phyloP scores from a whole-genome alignment of 345 rosid genomes.

The Eucalyptus sideroxylon region DNA sequence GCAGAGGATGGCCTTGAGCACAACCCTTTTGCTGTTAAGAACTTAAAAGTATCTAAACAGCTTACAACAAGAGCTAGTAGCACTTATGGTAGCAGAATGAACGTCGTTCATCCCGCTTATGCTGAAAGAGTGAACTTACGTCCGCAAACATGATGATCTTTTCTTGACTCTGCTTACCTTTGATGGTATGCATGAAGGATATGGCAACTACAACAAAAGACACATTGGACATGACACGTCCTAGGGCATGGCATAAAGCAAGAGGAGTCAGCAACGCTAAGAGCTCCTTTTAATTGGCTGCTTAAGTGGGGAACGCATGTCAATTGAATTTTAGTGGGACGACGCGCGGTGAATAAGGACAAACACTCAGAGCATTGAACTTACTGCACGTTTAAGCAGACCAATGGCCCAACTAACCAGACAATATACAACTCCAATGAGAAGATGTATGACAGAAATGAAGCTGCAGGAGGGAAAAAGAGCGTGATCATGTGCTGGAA shows the following conservation, averaged over 20 bases:
- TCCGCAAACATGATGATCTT: not conserved
- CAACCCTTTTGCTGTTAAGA: not conserved
- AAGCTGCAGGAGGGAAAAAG: conserved; percentile 31
- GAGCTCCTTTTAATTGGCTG: conserved; percentile 75
- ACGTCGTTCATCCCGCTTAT: not conserved
- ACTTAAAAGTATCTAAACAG: not conserved
- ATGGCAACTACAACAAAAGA: conserved; percentile 94
- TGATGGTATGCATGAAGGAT: conserved; percentile 84
- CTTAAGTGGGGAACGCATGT: not conserved
- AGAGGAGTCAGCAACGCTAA: conserved; percentile 76
- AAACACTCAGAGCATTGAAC: not conserved
- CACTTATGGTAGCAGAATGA: not conserved
- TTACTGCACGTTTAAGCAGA: conserved; percentile 92
- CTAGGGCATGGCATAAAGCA: conserved; percentile 83
- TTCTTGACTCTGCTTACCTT: conserved; percentile 30
- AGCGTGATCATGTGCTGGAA: not conserved
- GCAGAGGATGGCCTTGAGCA: not conserved
- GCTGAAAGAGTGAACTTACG: not conserved
- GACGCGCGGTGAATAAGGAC: not conserved
- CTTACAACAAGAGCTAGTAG: not conserved
- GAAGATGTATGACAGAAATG: conserved; percentile 81
- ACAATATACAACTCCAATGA: conserved; percentile 91
- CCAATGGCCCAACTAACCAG: conserved; percentile 79
- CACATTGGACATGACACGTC: conserved; percentile 86
- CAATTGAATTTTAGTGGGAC: not conserved